phyloP scores from a whole-genome alignment of 192 early-diverging fungal species.

The Funneliformis geosporum region DNA sequence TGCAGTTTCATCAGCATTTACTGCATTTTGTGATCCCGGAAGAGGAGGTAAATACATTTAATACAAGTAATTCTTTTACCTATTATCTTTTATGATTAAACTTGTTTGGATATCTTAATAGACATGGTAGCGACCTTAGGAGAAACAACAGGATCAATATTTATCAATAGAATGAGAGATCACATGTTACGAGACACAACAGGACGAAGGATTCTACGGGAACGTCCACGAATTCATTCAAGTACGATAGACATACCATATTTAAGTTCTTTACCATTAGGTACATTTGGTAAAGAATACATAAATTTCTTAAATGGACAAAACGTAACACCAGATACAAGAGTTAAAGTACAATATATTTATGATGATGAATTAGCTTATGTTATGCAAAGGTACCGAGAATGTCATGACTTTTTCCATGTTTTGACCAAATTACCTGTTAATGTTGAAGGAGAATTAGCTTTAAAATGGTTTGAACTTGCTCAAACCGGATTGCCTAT shows the following conservation, averaged over 20 bases:
- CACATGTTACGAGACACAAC: constrained; percentile 73
- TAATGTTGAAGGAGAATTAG: constrained; percentile 88
- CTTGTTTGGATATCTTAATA: constrained; percentile 32
- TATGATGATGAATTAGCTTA: constrained; percentile 91
- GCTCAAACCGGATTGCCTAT: constrained; percentile 91
- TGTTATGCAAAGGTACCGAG: constrained; percentile 89
- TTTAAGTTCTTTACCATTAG: constrained; percentile 63
- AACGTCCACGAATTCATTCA: constrained; percentile 77
- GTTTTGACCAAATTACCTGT: constrained; percentile 78
- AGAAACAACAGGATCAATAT: constrained; percentile 79
- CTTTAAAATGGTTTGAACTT: constrained; percentile 94
- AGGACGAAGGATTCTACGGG: constrained; percentile 83
- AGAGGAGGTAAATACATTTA: constrained; percentile 56
- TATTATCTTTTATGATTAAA: background rate
- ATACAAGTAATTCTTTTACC: background rate
- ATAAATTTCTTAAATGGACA: constrained; percentile 76
- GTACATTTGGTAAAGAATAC: constrained; percentile 89
- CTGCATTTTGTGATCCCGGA: constrained; percentile 73
- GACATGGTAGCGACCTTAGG: constrained; percentile 89
- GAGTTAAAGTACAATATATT: constrained; percentile 82
- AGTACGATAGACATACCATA: constrained; percentile 65
- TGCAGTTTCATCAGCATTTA: constrained; percentile 75
- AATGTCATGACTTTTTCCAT: constrained; percentile 96
- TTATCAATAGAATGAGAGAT: constrained; percentile 69
- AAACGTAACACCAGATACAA: constrained; percentile 78